Base-by-base conservation (phyloP, 78 protist species). In the Dictyostelium discoideum region DNA sequence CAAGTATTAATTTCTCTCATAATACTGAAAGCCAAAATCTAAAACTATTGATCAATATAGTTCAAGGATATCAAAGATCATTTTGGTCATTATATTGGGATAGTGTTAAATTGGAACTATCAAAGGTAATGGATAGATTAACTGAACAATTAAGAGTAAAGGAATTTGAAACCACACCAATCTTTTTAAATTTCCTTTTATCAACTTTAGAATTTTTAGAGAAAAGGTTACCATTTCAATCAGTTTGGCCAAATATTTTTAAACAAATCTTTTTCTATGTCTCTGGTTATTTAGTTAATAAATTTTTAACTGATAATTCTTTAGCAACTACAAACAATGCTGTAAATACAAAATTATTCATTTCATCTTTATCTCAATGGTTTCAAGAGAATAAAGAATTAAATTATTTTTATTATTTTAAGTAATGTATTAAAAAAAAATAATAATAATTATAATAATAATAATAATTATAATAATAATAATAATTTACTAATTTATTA, bases 241-340 rank as follows among this genome's bases (percentile, higher is more conserved):
- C 95, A 37, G 22, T 90, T 7, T 90, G 88, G 87, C 87, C 88
- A 10, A 72, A 63, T 40, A 29, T 90, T 22, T 90, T 90, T 48
- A 90, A 90, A 90, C 95, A 90, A 24, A 72, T 90, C 3, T 90
- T 90, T 78, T 90, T 22, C 26, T 90, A 90, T n/a, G 84, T 76
- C 0, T 16, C 50, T 22, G 83, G 84, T 20, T 82, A 54, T 20
- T 73, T 67, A 5, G 73, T 57, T 5, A 90, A 90, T 24, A 63
- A 57, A 39, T 90, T 82, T 50, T 73, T 82, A 14, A 26, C 57
- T 1, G 81, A 90, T 13, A 37, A 57, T 29, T 29, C 29, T 16
- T 11, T 83, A 7, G 74, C 88, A 10, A 82, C 42, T 18, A 83
- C 88, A 3, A 80, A 46, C 2, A 40, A 63, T 11, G 95, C 88